These are phyloP conservation scores for Zalerion maritima DNA, from an alignment of 495 filamentous ascomycete genomes.

Conservation along the genomic window DNA sequence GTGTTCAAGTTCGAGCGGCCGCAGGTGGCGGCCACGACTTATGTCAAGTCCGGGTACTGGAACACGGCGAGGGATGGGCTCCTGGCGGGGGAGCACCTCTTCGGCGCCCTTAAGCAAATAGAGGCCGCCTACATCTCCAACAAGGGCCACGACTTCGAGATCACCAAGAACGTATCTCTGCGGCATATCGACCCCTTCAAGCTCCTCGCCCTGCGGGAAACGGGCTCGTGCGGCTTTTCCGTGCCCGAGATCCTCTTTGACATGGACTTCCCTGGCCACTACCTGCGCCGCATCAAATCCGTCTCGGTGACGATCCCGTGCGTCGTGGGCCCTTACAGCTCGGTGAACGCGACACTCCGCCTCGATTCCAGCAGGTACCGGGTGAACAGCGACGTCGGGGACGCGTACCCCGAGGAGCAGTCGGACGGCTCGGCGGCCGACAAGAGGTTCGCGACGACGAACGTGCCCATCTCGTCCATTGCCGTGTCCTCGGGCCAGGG, in stretches of 20 bases:
- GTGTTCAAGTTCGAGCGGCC: constrained; percentile 11
- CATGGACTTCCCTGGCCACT: constrained; percentile 31
- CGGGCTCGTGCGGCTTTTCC: constrained; percentile 8
- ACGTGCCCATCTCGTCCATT: constrained; percentile 13
- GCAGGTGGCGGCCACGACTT: not conserved
- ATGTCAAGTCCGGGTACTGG: constrained; percentile 10
- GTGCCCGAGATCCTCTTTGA: constrained; percentile 25
- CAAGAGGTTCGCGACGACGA: constrained; percentile 8
- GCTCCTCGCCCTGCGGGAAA: constrained; percentile 13
- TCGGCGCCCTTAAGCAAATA: constrained; percentile 12
- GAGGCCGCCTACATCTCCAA: constrained; percentile 13
- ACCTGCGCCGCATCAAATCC: constrained; percentile 19
- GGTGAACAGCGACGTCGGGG: no score
- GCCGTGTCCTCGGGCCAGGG: constrained; percentile 12
- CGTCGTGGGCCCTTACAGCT: constrained; percentile 14
- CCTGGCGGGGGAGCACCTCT: constrained; percentile 14
- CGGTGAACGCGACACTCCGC: constrained; percentile 15
- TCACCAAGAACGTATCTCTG: constrained; percentile 20
- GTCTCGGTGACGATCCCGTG: constrained; percentile 14
- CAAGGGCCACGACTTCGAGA: constrained; percentile 18
- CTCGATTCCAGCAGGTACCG: constrained; percentile 5
- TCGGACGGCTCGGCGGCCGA: no score
- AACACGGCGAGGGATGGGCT: constrained; percentile 15
- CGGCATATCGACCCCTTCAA: constrained; percentile 14
- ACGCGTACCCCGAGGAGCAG: no score